Conservation (phyloP, 768 basidiomycete genomes). For the Lactarius deliciosus region DNA sequence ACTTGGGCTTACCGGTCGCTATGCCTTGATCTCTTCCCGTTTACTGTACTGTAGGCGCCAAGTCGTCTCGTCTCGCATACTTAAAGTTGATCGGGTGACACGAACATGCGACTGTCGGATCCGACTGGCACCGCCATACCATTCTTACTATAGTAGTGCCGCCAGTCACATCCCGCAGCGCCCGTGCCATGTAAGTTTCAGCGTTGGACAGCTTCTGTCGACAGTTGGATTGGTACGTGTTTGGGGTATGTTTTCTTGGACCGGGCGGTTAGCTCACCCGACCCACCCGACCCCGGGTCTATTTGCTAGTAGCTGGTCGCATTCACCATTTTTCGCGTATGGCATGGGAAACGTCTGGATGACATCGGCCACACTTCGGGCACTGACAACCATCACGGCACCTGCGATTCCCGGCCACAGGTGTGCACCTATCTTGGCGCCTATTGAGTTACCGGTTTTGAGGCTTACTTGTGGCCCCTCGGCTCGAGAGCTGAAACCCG, state of each 20-base stretch:
- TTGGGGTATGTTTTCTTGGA: background rate
- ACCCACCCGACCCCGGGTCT: background rate
- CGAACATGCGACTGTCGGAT: background rate
- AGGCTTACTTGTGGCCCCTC: background rate
- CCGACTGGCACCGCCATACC: background rate
- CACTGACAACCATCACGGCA: too few relatives aligned
- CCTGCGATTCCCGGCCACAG: too few relatives aligned
- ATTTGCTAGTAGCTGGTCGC: background rate
- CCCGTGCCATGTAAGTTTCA: conserved; percentile 6
- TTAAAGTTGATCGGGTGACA: background rate
- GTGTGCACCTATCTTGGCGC: background rate
- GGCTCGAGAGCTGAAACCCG: background rate
- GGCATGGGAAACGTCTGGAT: background rate
- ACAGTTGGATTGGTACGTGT: background rate
- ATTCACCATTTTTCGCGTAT: background rate
- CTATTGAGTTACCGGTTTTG: background rate
- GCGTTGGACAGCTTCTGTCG: background rate
- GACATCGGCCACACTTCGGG: background rate
- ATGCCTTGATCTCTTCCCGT: background rate
- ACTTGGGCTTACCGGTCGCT: background rate
- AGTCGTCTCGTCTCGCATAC: background rate
- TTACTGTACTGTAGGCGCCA: background rate
- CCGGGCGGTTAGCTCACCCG: background rate
- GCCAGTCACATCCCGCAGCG: background rate
- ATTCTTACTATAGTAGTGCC: background rate